Base-by-base conservation (phyloP, 2,329 filamentous ascomycete species). In the Trichophyton simii region DNA sequence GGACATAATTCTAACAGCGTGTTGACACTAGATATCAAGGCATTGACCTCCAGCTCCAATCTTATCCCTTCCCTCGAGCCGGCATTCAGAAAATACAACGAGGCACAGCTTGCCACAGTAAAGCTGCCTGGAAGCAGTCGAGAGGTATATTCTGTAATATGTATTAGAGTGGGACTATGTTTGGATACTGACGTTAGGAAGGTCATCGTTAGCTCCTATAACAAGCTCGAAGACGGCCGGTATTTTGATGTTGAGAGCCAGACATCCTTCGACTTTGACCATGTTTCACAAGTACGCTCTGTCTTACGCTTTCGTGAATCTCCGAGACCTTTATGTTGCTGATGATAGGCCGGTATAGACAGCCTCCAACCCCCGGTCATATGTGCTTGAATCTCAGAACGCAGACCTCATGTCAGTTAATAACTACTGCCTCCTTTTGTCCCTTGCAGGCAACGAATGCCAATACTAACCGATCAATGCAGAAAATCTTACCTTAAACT, bases 61-160 rank as follows among this genome's bases (percentile, higher is more conserved):
- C 78, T 94, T 64, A 77, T 91, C 61, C 78, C 84, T 63, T 85
- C 88, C 65, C 86, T 96, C 60, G 83, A 81, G 5, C 88, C 91
- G 0, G 91, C 94, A 0, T 95, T 96, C 73, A 81, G 91, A 76
- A 90, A 88, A 76, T 97, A 99, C 82, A 96, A 97, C 70, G 92
- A 99, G 76, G 87, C 91, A 75, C 94, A 99, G 76, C 88, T 96
- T 74, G 78, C 85, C 57, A 91, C 91, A 15, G 87, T 89, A 64
- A 96, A 95, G 80, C 83, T 99, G 61, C 92, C 92, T 0, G 91
- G 91, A 34, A 84, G 88, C 72, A 92, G 85, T 74, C 85, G 90
- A 73, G 77, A 87, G 76, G 90, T 95, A 71, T 60, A 77, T 20
- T 55, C 9, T 57, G 5, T 13, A 2, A 31, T 4, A 20, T 34